These are phyloP conservation scores for Cercospora sesami DNA, from an alignment of 2,329 filamentous ascomycete species.

Conservation along the genomic window DNA sequence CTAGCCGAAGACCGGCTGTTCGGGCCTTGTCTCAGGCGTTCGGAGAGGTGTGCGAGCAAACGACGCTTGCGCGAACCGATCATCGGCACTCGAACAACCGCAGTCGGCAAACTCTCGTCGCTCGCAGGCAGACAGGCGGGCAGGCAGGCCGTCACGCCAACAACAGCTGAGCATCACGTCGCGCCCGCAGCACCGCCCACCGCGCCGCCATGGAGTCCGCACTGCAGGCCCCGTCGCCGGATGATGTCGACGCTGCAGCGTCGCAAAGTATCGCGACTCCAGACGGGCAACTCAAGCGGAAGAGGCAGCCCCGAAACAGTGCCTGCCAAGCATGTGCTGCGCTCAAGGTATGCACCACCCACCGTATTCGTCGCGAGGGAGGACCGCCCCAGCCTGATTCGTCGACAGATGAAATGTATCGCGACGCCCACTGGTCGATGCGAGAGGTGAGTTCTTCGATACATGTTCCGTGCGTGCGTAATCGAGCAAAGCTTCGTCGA, in stretches of 20 bases:
- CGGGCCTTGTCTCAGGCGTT: not conserved
- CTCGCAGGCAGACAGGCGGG: not conserved
- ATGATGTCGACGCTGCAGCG: not conserved
- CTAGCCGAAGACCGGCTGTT: not conserved
- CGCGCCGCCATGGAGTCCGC: slow-evolving; percentile 2
- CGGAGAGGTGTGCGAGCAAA: not conserved
- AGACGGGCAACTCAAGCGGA: slow-evolving; percentile 26
- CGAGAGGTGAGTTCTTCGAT: slow-evolving; percentile 28
- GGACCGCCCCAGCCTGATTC: slow-evolving; percentile 12
- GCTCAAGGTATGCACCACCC: slow-evolving; percentile 30
- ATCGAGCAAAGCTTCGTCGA: not conserved
- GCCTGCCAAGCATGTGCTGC: slow-evolving; percentile 33
- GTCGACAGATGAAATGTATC: slow-evolving; percentile 22
- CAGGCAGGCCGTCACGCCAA: not conserved
- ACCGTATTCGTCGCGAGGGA: not conserved
- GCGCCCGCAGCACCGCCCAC: not conserved
- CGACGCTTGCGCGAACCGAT: not conserved
- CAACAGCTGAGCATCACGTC: not conserved
- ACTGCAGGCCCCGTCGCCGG: slow-evolving; percentile 4
- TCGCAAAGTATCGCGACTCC: slow-evolving; percentile 14
- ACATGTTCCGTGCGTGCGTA: slow-evolving; percentile 4
- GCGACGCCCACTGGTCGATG: slow-evolving; percentile 25
- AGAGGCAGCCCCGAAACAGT: slow-evolving; percentile 34
- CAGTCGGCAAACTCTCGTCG: not conserved
- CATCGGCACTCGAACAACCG: not conserved